These are phyloP conservation scores for Stipa capillata DNA, from an alignment of 176 grass and related monocot species.

Conservation along the genomic window DNA sequence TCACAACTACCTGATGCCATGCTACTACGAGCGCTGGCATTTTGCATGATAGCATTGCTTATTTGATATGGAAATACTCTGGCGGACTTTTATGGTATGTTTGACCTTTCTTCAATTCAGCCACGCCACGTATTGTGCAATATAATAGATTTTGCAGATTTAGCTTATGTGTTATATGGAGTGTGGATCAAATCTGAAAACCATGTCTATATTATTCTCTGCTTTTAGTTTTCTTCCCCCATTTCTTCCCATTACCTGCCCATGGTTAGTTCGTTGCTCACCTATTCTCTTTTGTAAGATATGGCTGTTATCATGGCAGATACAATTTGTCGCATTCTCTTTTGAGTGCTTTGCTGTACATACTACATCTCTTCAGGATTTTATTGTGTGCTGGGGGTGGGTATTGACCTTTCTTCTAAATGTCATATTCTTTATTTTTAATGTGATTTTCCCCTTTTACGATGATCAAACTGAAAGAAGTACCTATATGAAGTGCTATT, in stretches of 20 bases:
- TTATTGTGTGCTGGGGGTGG: too few species aligned
- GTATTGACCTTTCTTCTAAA: not conserved
- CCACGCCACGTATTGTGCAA: not conserved
- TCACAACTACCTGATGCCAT: not conserved
- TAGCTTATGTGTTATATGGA: too few species aligned
- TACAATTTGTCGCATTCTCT: not conserved
- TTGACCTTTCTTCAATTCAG: not conserved
- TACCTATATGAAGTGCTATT: not conserved
- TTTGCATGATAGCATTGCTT: not conserved
- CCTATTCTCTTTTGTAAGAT: not conserved
- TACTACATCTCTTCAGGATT: not conserved
- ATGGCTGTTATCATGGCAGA: not conserved
- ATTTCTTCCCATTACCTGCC: not conserved
- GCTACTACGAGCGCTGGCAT: not conserved
- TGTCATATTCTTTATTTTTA: not conserved
- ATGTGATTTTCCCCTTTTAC: not conserved
- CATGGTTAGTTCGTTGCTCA: not conserved
- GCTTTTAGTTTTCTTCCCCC: not conserved
- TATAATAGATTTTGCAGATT: too few species aligned
- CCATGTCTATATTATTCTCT: not conserved
- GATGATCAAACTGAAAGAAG: not conserved
- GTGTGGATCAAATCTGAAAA: not conserved
- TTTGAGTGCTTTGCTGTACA: not conserved
- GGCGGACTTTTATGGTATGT: not conserved
- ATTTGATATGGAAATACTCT: not conserved